A percentile compares a stretch with the other conserved stretches of the same genome.
phyloP scores from a whole-genome alignment of 1,139 yeast genomes.

The Geotrichum phurueaensis region DNA sequence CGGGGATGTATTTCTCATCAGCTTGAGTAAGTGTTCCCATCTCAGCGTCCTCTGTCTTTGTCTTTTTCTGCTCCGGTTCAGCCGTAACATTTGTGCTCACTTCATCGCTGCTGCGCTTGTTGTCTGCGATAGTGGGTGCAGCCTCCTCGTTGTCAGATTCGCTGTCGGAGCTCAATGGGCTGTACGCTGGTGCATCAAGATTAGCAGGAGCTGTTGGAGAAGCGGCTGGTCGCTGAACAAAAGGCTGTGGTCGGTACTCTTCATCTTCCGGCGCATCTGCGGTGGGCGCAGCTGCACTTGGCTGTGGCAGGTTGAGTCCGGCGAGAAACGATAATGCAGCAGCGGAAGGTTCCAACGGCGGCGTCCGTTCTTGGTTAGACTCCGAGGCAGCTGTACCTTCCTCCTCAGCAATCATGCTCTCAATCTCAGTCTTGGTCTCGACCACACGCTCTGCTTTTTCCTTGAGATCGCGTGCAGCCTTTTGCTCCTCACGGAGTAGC shows the following conservation, averaged over 20 bases:
- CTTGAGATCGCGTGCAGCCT: constrained; percentile 42
- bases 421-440: constrained; percentile 44
- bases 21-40: background rate
- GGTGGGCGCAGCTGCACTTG: constrained; percentile 16
- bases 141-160: constrained; percentile 33
- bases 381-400: constrained; percentile 22
- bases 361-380: constrained; percentile 19
- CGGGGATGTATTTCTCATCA: background rate
- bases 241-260: constrained; percentile 19
- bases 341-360: constrained; percentile 8
- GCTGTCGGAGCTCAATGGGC: constrained; percentile 28
- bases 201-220: constrained; percentile 34
- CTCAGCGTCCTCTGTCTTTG: constrained; percentile 17
- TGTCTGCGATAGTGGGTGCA: constrained; percentile 27
- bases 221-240: constrained; percentile 8
- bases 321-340: background rate
- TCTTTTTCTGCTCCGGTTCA: constrained; percentile 15
- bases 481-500: constrained; percentile 44
- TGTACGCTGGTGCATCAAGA: constrained; percentile 39
- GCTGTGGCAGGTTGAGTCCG: constrained; percentile 1
- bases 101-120: constrained; percentile 25
- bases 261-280: constrained; percentile 6
- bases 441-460: constrained; percentile 38
- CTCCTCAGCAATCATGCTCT: constrained; percentile 40
- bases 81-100: constrained; percentile 18